Percentiles rank a stretch among this genome's conserved stretches.
Conservation (phyloP, 2,329 filamentous ascomycete genomes). For the Penicillium frequentans region DNA sequence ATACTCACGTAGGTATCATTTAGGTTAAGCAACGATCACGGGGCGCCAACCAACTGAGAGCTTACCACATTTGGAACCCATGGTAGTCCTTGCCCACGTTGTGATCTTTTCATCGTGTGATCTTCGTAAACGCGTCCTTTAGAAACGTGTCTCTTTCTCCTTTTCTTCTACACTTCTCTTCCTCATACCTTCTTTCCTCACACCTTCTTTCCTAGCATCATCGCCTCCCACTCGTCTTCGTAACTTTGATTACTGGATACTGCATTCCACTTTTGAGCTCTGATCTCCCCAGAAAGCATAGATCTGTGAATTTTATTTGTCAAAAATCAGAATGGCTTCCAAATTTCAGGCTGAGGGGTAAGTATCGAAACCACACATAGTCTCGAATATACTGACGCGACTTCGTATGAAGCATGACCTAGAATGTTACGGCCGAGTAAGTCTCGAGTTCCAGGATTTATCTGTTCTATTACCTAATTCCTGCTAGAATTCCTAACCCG, state of each 20-base stretch:
- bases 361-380: not conserved
- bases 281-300: not conserved
- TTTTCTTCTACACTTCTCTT: too few species aligned
- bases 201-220: not conserved
- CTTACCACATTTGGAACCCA: too few species aligned
- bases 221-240: not conserved
- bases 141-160: too few species aligned
- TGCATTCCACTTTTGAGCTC: too few species aligned
- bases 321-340: not conserved
- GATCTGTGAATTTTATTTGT: not conserved
- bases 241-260: too few species aligned
- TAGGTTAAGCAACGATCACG: too few species aligned
- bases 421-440: constrained; percentile 20
- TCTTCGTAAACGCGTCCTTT: too few species aligned
- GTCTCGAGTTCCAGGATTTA: not conserved
- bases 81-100: too few species aligned
- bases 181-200: too few species aligned
- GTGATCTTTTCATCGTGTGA: too few species aligned
- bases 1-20: too few species aligned
- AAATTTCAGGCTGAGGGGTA: not conserved
- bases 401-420: constrained; percentile 11
- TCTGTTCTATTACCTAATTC: not conserved
- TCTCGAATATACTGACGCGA: not conserved
- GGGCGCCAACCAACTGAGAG: too few species aligned
- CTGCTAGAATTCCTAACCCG: constrained; percentile 17